A percentile compares a stretch with the other conserved stretches of the same genome.
Conservation (phyloP, 225 moss, liverwort and hornwort genomes). For the Ulota crispa region DNA sequence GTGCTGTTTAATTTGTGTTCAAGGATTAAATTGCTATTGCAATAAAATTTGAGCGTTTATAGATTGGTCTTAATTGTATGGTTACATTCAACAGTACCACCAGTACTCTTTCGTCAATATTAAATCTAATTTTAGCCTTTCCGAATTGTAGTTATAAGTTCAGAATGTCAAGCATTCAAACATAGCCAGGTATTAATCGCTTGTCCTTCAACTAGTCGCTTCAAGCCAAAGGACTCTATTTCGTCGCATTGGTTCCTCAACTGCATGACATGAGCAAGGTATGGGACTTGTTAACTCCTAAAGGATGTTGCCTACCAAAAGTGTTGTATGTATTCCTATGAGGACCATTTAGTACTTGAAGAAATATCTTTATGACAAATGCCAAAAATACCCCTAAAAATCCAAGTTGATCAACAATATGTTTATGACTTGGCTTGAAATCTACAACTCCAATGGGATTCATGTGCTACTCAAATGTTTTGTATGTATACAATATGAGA, state of each 20-base stretch:
- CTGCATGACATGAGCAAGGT: neutral
- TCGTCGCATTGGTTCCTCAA: neutral
- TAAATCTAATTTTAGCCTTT: neutral
- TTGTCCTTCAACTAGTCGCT: neutral
- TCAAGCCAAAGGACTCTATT: neutral
- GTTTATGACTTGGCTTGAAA: no score
- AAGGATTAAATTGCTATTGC: neutral
- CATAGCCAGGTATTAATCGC: neutral
- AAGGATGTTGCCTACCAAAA: no score
- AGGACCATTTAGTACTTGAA: no score
- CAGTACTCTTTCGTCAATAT: neutral
- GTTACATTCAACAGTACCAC: neutral
- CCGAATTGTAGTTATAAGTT: neutral
- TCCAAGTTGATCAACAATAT: no score
- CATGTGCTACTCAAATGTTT: no score
- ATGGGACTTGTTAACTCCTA: neutral
- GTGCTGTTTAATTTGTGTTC: slow-evolving; percentile 4
- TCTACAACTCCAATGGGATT: no score
- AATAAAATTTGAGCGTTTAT: neutral
- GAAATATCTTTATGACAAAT: no score
- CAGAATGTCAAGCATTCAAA: neutral
- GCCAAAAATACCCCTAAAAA: no score
- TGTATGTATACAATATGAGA: no score
- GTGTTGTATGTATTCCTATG: no score
- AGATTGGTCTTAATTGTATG: neutral